Base-by-base conservation (phyloP, 192 early-diverging fungal species). In the Endogone sp. region DNA sequence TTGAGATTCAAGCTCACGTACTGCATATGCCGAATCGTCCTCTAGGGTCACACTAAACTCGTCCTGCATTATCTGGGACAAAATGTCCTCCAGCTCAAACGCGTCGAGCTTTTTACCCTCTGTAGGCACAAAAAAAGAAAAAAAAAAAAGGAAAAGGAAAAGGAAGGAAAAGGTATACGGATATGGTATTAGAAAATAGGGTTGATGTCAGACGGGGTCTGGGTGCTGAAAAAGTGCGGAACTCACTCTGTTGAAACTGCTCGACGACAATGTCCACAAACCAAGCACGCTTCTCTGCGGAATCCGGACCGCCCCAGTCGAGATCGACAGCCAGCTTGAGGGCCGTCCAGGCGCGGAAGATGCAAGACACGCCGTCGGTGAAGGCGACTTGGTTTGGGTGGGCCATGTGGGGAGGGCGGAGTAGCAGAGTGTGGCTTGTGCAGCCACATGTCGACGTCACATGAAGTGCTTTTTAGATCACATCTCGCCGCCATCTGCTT, bases 321-420 rank as follows among this genome's bases (percentile, higher is more conserved):
- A 86, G 81, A 31, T 90, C 81, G 2, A 92, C 88, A 2, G 90
- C 90, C 22, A 92, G 68, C 66, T 84, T 86, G 29, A 92, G 75
- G 22, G 90, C 90, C 20, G 89, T 89, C 90, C 90, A 92, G 22
- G 77, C 81, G 56, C 82, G 70, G 31, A 91, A 79, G 32, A 91
- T 59, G 68, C 85, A 86, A 28, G 81, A 69, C 0, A 90, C 84
- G 10, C 88, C 90, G 72, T 89, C 85, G 31, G 77, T 77, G 65
- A 86, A 86, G 4, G 81, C 83, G 13, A 74, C 71, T 32, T 85
- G 79, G 59, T 85, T 85, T 0, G 83, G 80, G 67, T 82, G 80
- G 27, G 72, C 59, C 67, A 69, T 69, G 13, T 68, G 3, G 67
- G 37, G n/a, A n/a, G n/a, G n/a, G n/a, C n/a, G n/a, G n/a, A n/a